A percentile compares a stretch with the other conserved stretches of the same genome.
Conservation (phyloP, 2,329 filamentous ascomycete species). For the Fusarium goolgardi region DNA sequence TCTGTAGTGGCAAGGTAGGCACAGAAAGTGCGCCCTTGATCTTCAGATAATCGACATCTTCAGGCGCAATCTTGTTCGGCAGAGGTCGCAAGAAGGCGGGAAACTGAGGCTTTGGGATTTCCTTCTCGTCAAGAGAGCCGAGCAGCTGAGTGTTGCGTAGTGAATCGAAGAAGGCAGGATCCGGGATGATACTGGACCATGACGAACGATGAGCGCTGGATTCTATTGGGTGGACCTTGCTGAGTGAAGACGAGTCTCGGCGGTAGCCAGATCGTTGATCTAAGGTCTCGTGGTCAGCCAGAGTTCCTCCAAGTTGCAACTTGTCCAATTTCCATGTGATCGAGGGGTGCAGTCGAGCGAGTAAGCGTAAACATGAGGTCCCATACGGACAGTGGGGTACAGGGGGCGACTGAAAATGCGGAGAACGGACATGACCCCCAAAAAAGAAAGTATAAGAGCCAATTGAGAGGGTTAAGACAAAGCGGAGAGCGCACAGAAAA, state of each 20-base stretch:
- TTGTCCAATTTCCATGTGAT: slow-evolving; percentile 44
- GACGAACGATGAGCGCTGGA: slow-evolving; percentile 41
- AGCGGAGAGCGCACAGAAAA: slow-evolving; percentile 36
- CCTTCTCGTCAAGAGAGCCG: slow-evolving; percentile 61
- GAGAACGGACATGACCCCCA: slow-evolving; percentile 45
- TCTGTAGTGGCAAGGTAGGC: slow-evolving; percentile 76
- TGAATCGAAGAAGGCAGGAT: slow-evolving; percentile 52
- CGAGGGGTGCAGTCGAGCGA: slow-evolving; percentile 3
- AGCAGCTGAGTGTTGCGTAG: slow-evolving; percentile 59
- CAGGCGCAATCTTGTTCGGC: slow-evolving; percentile 78
- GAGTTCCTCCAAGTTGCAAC: slow-evolving; percentile 7
- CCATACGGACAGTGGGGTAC: slow-evolving; percentile 37
- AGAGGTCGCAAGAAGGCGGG: slow-evolving; percentile 82
- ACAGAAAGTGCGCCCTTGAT: slow-evolving; percentile 87
- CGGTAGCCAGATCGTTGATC: slow-evolving; percentile 55
- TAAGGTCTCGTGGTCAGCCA: slow-evolving; percentile 52
- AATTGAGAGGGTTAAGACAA: slow-evolving; percentile 26
- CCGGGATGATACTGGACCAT: slow-evolving; percentile 51
- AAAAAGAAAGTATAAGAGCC: slow-evolving; percentile 32
- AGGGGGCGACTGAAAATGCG: slow-evolving; percentile 46
- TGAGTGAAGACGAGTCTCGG: slow-evolving; percentile 49
- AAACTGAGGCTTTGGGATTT: slow-evolving; percentile 58
- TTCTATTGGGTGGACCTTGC: slow-evolving; percentile 47
- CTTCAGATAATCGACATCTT: slow-evolving; percentile 85
- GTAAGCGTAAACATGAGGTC: slow-evolving; percentile 16